A percentile compares a stretch with the other conserved stretches of the same genome.
These are phyloP conservation scores for Fusarium tricinctum DNA, from an alignment of 2,329 filamentous ascomycete genomes.

Conservation along the genomic window DNA sequence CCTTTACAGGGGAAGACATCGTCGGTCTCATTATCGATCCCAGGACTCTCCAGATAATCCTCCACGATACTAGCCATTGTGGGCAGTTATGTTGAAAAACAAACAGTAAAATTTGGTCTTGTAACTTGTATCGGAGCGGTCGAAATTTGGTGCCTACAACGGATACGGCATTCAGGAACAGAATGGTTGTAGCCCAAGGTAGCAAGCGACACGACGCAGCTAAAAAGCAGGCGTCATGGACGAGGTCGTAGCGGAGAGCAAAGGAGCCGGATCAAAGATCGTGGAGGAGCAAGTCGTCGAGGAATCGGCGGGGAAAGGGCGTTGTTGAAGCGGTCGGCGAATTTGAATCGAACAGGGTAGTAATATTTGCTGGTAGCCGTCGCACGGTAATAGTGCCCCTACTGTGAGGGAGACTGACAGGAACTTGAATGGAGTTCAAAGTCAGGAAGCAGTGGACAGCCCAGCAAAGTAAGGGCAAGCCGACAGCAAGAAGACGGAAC, in stretches of 20 bases:
- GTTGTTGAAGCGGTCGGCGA: slow-evolving; percentile 35
- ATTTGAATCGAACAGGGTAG: slow-evolving; percentile 27
- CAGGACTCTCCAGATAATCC: slow-evolving; percentile 72
- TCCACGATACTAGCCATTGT: slow-evolving; percentile 67
- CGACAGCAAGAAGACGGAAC: slow-evolving; percentile 36
- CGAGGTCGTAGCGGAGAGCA: slow-evolving; percentile 26
- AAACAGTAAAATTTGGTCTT: slow-evolving; percentile 19
- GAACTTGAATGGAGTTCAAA: slow-evolving; percentile 35
- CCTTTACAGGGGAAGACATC: slow-evolving; percentile 93
- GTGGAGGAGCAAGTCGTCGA: slow-evolving; percentile 21
- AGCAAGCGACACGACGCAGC: slow-evolving; percentile 42
- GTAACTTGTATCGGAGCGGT: slow-evolving; percentile 25
- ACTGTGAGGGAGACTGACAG: slow-evolving; percentile 37
- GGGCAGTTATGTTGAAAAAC: slow-evolving; percentile 33
- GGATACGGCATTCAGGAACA: slow-evolving; percentile 40
- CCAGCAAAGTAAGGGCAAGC: slow-evolving; percentile 32
- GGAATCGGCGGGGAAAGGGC: slow-evolving; percentile 27
- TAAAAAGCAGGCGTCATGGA: slow-evolving; percentile 48
- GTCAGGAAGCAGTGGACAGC: slow-evolving; percentile 38
- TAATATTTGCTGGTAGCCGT: slow-evolving; percentile 37
- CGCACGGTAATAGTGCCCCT: slow-evolving; percentile 43
- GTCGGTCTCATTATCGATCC: slow-evolving; percentile 81
- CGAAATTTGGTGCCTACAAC: slow-evolving; percentile 29
- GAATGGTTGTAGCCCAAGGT: slow-evolving; percentile 37
- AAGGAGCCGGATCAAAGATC: slow-evolving; percentile 30